phyloP scores from a whole-genome alignment of 2,329 filamentous ascomycete genomes.

The Colletotrichum cordylinicola region DNA sequence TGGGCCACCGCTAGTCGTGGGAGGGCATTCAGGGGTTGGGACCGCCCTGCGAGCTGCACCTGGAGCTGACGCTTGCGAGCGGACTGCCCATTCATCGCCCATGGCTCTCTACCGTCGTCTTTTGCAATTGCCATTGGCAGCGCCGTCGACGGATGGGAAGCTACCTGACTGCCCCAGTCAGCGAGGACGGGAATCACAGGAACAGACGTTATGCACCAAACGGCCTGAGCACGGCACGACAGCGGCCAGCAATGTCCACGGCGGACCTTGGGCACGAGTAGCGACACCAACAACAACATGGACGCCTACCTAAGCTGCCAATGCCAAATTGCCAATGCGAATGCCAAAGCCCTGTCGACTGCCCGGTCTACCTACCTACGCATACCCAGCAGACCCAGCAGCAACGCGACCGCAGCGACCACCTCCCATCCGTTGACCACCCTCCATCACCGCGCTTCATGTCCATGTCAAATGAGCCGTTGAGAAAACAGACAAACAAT shows the following conservation, averaged over 20 bases:
- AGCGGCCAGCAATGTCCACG: not conserved
- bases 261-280: not conserved
- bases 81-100: not conserved
- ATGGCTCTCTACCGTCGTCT: not conserved
- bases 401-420: not conserved
- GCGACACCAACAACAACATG: not conserved
- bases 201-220: not conserved
- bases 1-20: slow-evolving; percentile 1
- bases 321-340: not conserved
- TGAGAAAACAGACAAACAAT: slow-evolving; percentile 3
- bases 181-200: not conserved
- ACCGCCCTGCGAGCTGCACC: slow-evolving; percentile 10
- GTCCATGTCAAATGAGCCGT: slow-evolving; percentile 1
- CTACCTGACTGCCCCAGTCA: not conserved
- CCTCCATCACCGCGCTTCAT: not conserved
- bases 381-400: not conserved
- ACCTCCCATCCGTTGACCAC: not conserved
- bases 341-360: not conserved
- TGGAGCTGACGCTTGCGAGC: not conserved
- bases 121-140: not conserved
- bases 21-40: slow-evolving; percentile 2
- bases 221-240: not conserved
- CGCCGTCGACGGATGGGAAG: not conserved
- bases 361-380: not conserved
- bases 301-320: not conserved